Evolutionary conservation across 1,284 basidiomycete genomes (phyloP).

Genomic region (Pseudomicrostroma phylloplanum): DNA sequence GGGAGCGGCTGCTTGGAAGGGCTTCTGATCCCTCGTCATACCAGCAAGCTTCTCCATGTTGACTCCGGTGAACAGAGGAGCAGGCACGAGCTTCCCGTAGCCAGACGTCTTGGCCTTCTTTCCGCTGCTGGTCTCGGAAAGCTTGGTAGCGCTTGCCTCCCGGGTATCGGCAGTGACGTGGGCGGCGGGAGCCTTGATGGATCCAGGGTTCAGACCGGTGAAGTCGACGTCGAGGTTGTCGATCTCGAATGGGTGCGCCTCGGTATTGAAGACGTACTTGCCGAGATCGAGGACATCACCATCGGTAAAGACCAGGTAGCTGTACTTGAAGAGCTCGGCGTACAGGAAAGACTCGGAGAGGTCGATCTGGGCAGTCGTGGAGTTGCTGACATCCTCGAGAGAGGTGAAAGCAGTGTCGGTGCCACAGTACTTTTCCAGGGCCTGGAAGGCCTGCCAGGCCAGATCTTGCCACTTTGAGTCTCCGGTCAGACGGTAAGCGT

Average conservation of each 20-base stretch:
- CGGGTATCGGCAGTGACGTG: too few species aligned
- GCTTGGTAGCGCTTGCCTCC: too few species aligned
- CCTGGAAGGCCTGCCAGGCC: slow-evolving; percentile 81
- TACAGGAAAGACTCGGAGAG: slow-evolving; percentile 37
- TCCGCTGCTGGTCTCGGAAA: too few species aligned
- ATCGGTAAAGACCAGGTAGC: slow-evolving; percentile 40
- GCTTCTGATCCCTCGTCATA: too few species aligned
- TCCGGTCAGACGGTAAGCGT: slow-evolving; percentile 36
- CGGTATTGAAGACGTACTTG: slow-evolving; percentile 42
- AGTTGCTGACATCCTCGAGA: slow-evolving; percentile 23
- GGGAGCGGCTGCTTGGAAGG: too few species aligned
- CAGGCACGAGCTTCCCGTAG: too few species aligned
- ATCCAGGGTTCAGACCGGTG: background rate
- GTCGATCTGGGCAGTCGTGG: slow-evolving; percentile 25
- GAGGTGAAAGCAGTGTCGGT: slow-evolving; percentile 51
- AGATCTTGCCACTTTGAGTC: slow-evolving; percentile 60
- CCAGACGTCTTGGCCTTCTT: too few species aligned
- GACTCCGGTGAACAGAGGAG: too few species aligned
- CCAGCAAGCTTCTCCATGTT: too few species aligned
- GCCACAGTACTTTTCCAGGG: slow-evolving; percentile 74
- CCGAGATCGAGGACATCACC: slow-evolving; percentile 24
- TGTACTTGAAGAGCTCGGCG: slow-evolving; percentile 40
- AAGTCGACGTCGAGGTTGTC: slow-evolving; percentile 19
- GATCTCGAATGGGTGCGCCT: slow-evolving; percentile 40
- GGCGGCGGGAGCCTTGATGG: background rate